Base-by-base conservation (phyloP, 495 filamentous ascomycete genomes). In the Copromyces sp. region DNA sequence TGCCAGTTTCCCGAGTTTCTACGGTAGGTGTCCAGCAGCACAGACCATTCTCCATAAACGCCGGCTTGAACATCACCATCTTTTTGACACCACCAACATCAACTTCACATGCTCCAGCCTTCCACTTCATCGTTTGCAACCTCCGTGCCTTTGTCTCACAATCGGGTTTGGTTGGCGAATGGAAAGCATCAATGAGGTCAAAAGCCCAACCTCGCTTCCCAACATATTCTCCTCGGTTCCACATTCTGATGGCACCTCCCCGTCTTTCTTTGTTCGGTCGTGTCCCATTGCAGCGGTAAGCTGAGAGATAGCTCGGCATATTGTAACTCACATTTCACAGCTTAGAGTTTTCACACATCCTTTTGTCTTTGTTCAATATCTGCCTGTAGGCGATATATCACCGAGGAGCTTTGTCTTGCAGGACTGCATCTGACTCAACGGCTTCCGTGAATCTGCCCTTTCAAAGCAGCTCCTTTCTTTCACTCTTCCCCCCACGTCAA, bases 341-440 rank as follows among this genome's bases (percentile, higher is more conserved):
- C 53, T 65, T 29, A 35, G 53, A 16, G 9, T 61, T 32, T 61
- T 35, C 53, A 61, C 12, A 35, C 53, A 17, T 65, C 14, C 29
- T 9, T 1, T 9, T 17, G 29, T 65, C 53, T 65, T 65, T 65
- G 53, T 65, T 65, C 53, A 35, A 35, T 17, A 65, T 35, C 53
- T 35, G 29, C 53, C 53, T 9, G 47, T 59, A 59, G 47, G 47
- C 47, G 70, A 70, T 71, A 59, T 44, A 73, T 69, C 68, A 61
- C 65, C 71, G 40, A 47, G n/a, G 42, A 71, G 71, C 78, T 78
- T 79, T 80, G 78, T 80, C 77, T 75, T 71, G 70, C 73, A 29
- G 39, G 29, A 45, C 71, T 75, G 72, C 73, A 53, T 76, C 72
- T 79, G 77, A 78, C 73, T 77, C 78, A 76, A 77, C 75, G 40